These are phyloP conservation scores for Elsinoe ampelina DNA, from an alignment of 2,329 filamentous ascomycete genomes.

Conservation along the genomic window DNA sequence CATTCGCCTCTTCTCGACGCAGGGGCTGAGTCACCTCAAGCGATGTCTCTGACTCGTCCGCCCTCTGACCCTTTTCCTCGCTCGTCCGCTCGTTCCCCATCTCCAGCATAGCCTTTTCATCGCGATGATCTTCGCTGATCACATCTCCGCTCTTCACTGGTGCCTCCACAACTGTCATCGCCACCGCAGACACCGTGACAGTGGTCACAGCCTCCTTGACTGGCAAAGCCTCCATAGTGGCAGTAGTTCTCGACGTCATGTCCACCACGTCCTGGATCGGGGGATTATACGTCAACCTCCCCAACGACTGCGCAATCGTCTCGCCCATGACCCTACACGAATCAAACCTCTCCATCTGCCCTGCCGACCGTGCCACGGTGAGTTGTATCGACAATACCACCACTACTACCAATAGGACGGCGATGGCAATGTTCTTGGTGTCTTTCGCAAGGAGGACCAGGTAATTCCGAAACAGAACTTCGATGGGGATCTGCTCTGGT, in stretches of 20 bases:
- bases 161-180: too few relatives aligned
- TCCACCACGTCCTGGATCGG: neutral
- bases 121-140: too few relatives aligned
- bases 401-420: constrained; percentile 27
- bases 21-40: too few relatives aligned
- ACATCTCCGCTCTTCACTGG: too few relatives aligned
- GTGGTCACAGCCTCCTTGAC: too few relatives aligned
- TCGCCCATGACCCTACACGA: constrained; percentile 2
- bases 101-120: too few relatives aligned
- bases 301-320: neutral
- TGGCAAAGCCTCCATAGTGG: neutral
- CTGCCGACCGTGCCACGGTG: neutral
- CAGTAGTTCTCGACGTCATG: neutral
- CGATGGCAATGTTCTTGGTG: constrained; percentile 43
- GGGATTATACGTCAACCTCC: neutral
- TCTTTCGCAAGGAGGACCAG: constrained; percentile 44
- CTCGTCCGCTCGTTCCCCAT: too few relatives aligned
- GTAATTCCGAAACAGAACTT: constrained; percentile 45
- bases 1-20: neutral
- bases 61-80: too few relatives aligned
- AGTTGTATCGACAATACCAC: constrained; percentile 2
- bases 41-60: too few relatives aligned
- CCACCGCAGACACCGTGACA: too few relatives aligned
- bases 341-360: neutral
- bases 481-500: constrained; percentile 40